Conservation (phyloP, 2,329 filamentous ascomycete genomes). For the Microthyrium microscopicum region DNA sequence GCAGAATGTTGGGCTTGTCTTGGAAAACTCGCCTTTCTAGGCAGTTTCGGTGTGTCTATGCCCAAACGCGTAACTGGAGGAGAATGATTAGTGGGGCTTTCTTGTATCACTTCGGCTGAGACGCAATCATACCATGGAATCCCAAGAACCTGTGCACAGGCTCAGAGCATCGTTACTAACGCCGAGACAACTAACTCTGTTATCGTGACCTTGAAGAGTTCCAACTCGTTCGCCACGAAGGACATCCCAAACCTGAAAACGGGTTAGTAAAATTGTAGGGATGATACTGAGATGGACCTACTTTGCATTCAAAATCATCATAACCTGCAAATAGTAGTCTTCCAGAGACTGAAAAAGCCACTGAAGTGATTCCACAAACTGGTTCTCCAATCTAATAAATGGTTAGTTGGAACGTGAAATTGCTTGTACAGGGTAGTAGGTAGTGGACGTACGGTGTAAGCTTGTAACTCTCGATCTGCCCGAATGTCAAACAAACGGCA, state of each 20-base stretch:
- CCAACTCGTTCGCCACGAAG: constrained; percentile 94
- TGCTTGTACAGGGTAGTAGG: neutral
- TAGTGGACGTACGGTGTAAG: constrained; percentile 40
- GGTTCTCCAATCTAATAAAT: constrained; percentile 99
- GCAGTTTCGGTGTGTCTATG: constrained; percentile 21
- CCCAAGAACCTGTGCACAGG: constrained; percentile 98
- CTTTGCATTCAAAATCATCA: constrained; percentile 99
- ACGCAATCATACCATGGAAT: constrained; percentile 67
- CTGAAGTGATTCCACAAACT: constrained; percentile 93
- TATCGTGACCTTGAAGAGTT: constrained; percentile 91
- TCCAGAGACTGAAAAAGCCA: constrained; percentile 93
- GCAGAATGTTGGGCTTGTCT: too few relatives aligned
- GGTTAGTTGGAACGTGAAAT: constrained; percentile 5
- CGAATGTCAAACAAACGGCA: constrained; percentile 97
- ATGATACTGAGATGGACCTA: constrained; percentile 28
- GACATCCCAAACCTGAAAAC: constrained; percentile 78
- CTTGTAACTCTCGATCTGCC: constrained; percentile 66
- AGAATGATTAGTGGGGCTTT: neutral
- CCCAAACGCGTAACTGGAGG: constrained; percentile 34
- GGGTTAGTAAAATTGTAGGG: neutral
- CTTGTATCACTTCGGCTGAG: too few relatives aligned
- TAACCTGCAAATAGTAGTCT: constrained; percentile 92
- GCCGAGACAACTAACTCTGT: constrained; percentile 94
- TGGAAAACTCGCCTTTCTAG: too few relatives aligned
- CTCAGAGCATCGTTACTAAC: constrained; percentile 99